These are phyloP conservation scores for Paraphoma chrysanthemicola DNA, from an alignment of 2,329 filamentous ascomycete species.

Conservation along the genomic window DNA sequence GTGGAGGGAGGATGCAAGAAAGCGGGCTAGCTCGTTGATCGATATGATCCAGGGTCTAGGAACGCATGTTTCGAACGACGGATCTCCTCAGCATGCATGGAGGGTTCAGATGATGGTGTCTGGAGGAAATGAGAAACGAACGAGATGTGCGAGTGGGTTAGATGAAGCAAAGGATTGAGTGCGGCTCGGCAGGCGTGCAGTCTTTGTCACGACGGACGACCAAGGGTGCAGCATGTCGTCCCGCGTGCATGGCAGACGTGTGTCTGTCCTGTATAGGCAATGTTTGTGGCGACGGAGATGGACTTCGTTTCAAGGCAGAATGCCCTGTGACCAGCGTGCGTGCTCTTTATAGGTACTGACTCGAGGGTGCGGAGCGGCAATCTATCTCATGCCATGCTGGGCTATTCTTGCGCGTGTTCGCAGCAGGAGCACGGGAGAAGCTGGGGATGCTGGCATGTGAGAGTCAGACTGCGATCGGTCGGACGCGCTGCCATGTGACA, in stretches of 20 bases:
- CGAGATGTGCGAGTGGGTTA: not conserved
- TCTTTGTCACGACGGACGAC: no score
- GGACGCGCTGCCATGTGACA: not conserved
- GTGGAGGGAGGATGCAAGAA: conserved; percentile 2
- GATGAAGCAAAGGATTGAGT: no score
- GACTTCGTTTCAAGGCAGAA: conserved; percentile 29
- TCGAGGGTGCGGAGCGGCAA: conserved; percentile 5
- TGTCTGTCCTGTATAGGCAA: not conserved
- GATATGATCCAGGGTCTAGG: not conserved
- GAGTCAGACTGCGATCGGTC: not conserved
- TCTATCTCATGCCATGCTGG: conserved; percentile 22
- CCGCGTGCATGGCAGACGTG: no score
- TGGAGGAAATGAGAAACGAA: not conserved
- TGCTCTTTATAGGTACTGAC: conserved; percentile 18
- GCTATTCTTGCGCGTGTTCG: conserved; percentile 18
- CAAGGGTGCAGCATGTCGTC: no score
- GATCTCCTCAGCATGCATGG: not conserved
- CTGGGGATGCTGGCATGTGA: not conserved
- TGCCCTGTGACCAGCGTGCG: conserved; percentile 18
- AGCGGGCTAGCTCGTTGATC: not conserved
- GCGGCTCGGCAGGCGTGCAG: no score
- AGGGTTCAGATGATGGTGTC: not conserved
- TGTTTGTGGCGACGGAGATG: conserved; percentile 18
- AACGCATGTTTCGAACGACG: conserved; percentile 1
- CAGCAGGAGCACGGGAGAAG: conserved; percentile 8